Conservation (phyloP, 768 basidiomycete species). For the Leucocoprinus leucothites region DNA sequence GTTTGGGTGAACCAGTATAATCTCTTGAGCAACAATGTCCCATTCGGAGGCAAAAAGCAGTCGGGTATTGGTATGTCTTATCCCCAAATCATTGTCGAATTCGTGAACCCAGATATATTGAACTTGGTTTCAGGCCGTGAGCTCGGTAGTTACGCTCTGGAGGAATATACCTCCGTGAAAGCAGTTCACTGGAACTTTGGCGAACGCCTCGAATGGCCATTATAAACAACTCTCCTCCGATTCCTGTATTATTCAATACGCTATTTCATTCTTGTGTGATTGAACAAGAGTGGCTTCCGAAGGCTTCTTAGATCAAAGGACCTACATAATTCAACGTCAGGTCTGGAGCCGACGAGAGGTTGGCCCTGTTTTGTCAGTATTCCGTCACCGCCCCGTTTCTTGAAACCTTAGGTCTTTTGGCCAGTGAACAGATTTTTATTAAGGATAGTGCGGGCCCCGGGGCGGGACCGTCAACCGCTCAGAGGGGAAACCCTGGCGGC, state of each 20-base stretch:
- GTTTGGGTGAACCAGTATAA: conserved; percentile 95
- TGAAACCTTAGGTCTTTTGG: background rate
- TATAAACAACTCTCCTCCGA: conserved; percentile 34
- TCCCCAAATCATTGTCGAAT: background rate
- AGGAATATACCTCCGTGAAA: conserved; percentile 81
- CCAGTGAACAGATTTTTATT: background rate
- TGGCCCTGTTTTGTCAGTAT: background rate
- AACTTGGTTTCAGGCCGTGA: conserved; percentile 63
- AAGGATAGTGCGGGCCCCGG: background rate
- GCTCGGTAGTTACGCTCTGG: conserved; percentile 80
- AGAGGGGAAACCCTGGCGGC: background rate
- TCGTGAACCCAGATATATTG: background rate
- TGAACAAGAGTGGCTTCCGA: background rate
- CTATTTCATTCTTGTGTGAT: background rate
- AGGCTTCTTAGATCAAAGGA: background rate
- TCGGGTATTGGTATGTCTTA: conserved; percentile 70
- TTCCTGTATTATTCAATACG: background rate
- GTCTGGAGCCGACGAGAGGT: background rate
- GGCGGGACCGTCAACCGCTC: background rate
- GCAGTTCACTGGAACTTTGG: conserved; percentile 89
- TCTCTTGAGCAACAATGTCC: conserved; percentile 79
- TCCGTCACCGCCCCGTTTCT: background rate
- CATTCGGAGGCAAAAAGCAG: conserved; percentile 95
- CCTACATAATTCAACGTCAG: conserved; percentile 4
- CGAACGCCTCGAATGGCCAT: conserved; percentile 75